phyloP scores from a whole-genome alignment of 108 stramenopile species.

The Fistulifera solaris region DNA sequence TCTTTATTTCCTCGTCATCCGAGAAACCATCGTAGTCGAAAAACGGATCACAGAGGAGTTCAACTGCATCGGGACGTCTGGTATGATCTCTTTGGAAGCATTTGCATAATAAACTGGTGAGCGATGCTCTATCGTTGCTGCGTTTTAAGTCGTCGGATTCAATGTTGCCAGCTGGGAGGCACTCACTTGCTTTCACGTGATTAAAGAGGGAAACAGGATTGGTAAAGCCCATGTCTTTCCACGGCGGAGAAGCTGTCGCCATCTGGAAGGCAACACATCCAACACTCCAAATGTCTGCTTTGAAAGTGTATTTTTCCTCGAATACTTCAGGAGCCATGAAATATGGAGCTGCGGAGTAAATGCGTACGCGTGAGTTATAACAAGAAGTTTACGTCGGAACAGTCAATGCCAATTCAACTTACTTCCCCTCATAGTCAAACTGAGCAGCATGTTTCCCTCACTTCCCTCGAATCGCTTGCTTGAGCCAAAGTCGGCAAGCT shows the following conservation, averaged over 20 bases:
- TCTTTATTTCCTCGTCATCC: slow-evolving; percentile 14
- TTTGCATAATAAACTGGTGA: slow-evolving; percentile 29
- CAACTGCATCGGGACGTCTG: slow-evolving; percentile 42
- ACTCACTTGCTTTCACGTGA: slow-evolving; percentile 34
- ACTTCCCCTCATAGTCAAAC: slow-evolving; percentile 76
- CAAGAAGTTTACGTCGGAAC: too few species aligned
- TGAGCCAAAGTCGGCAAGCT: slow-evolving; percentile 91
- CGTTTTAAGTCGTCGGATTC: slow-evolving; percentile 1
- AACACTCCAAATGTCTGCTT: slow-evolving; percentile 86
- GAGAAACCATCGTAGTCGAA: slow-evolving; percentile 7
- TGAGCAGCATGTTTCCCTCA: slow-evolving; percentile 47
- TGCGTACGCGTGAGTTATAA: background rate
- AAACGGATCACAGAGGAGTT: slow-evolving; percentile 34
- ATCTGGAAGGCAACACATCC: slow-evolving; percentile 89
- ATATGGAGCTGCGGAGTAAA: slow-evolving; percentile 45
- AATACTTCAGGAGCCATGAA: slow-evolving; percentile 95
- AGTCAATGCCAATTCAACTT: background rate
- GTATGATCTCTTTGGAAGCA: slow-evolving; percentile 71
- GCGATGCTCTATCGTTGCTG: background rate
- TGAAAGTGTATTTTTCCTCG: slow-evolving; percentile 74
- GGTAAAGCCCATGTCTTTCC: slow-evolving; percentile 85
- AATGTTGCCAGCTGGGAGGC: too few species aligned
- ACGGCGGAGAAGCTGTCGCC: slow-evolving; percentile 79
- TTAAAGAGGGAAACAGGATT: slow-evolving; percentile 87
- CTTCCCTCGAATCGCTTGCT: slow-evolving; percentile 51